phyloP scores from a whole-genome alignment of 163 green algal genomes.

The Volvox carteri region DNA sequence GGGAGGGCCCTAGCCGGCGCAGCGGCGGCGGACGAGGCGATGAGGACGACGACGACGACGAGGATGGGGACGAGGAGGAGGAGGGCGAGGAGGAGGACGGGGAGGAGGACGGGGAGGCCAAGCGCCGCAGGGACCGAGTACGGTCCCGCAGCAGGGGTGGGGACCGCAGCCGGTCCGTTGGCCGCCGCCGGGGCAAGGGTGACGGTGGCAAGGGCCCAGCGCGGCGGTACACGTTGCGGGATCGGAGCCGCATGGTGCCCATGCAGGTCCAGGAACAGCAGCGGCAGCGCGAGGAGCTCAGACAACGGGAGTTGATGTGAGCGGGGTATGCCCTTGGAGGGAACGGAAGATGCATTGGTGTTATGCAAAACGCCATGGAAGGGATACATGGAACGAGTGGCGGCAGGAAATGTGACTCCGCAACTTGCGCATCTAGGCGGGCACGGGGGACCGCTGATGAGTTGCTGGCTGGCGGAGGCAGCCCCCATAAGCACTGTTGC shows the following conservation, averaged over 20 bases:
- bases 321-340: background rate
- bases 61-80: conserved; percentile 63
- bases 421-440: too few species aligned
- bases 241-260: conserved; percentile 56
- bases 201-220: conserved; percentile 17
- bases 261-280: conserved; percentile 43
- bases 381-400: too few species aligned
- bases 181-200: conserved; percentile 34
- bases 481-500: too few species aligned
- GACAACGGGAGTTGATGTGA: conserved; percentile 5
- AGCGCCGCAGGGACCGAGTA: background rate
- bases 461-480: too few species aligned
- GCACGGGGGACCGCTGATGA: too few species aligned
- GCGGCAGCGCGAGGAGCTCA: conserved; percentile 44
- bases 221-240: conserved; percentile 57
- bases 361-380: too few species aligned
- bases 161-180: background rate
- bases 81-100: conserved; percentile 57
- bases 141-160: too few species aligned
- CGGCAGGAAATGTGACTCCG: too few species aligned
- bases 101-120: conserved; percentile 38
- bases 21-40: background rate
- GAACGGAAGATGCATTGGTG: background rate
- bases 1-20: conserved; percentile 51
- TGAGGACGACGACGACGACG: conserved; percentile 50